Conservation (phyloP, 2,329 filamentous ascomycete genomes). For the Hypoxylon sp. region DNA sequence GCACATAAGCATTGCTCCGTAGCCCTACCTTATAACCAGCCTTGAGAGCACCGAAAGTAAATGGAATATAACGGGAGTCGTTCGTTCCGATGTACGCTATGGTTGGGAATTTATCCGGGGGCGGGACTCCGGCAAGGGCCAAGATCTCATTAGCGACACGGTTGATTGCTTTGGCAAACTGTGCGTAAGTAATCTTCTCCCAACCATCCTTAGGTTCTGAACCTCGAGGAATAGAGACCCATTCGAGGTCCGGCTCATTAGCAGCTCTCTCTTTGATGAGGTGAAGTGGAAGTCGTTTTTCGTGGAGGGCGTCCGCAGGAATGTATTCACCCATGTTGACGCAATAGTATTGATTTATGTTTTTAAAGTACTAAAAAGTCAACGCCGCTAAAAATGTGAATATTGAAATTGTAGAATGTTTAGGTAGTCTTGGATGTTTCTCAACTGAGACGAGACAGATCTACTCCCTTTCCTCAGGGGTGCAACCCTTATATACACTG, state of each 20-base stretch:
- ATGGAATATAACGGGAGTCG: conserved; percentile 51
- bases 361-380: not conserved
- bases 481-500: conserved; percentile 10
- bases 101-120: conserved; percentile 53
- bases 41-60: conserved; percentile 49
- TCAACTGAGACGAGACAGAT: not conserved
- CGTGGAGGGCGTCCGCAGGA: conserved; percentile 1
- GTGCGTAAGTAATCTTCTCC: conserved; percentile 55
- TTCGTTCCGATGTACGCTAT: conserved; percentile 63
- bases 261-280: conserved; percentile 58
- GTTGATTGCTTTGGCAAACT: conserved; percentile 60
- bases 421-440: not conserved
- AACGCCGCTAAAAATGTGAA: not conserved
- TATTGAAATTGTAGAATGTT: conserved; percentile 12
- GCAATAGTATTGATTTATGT: not conserved
- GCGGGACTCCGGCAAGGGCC: conserved; percentile 20
- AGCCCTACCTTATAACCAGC: conserved; percentile 54
- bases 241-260: conserved; percentile 54
- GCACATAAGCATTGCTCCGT: not conserved
- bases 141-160: conserved; percentile 56
- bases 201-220: conserved; percentile 59
- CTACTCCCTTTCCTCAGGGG: not conserved
- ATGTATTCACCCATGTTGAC: conserved; percentile 15
- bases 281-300: conserved; percentile 55
- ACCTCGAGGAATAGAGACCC: conserved; percentile 55